Evolutionary conservation across 2,329 filamentous ascomycete genomes (phyloP), one percentile per base, ranked within the genome.

Genomic region (Fusarium nematophilum): DNA sequence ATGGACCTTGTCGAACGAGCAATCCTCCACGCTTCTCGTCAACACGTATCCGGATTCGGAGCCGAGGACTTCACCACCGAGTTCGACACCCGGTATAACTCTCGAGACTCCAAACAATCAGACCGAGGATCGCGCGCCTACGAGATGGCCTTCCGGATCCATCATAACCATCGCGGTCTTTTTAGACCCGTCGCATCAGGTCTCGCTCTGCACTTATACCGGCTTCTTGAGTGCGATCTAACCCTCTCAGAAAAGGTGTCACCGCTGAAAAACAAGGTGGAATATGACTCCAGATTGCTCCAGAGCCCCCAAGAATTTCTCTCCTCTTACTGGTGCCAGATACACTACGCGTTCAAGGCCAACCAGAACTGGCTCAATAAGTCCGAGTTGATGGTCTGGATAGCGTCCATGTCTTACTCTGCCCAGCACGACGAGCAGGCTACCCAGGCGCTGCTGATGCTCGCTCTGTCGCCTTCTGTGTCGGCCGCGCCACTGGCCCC

Each of bases 271-370:
- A 25, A 9, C 2, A 37, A 18, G 10, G 33, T 67, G 15, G 34
- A 47, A 2, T 68, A 66, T 8, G 62, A 67, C 26, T 59, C 57
- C 0, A 55, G 7, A 9, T 67, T 64, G 64, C 53, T 68, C 2
- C 23, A 51, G 6, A 15, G 13, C 0, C 51, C 53, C 1, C 9
- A 17, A 2, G 27, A 4, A 0, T 37, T 53, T 9, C 30, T 67
- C 1, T 34, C 57, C 0, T 49, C 53, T 0, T 49, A 44, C 6
- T 68, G 64, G 64, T 67, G 53, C 27, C 43, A 49, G 7, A 8
- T 68, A 4, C 64, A 68, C 4, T 43, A 39, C 1, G 59, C 57
- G 3, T 67, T 67, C 10, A 45, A 57, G 2, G 14, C 15, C 2
- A 11, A 61, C 9, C 39, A 30, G 3, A 1, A 15, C 1, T 66